Evolutionary conservation across 75 land plant species (phyloP).

Genomic region (Pinus tabuliformis): DNA sequence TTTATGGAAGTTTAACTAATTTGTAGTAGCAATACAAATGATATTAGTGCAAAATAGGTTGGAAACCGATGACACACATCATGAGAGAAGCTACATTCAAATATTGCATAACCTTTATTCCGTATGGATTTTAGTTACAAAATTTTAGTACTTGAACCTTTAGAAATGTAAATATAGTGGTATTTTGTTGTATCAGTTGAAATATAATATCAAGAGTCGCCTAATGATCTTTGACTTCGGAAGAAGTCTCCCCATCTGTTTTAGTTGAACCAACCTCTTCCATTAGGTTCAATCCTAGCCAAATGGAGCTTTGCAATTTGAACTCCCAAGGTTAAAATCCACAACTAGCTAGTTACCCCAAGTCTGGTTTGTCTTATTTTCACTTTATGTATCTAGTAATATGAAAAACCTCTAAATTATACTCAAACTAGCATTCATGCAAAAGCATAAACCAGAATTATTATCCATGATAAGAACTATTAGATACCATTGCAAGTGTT

Average conservation of each 20-base stretch:
- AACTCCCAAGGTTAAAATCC: background rate
- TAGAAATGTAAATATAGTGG: background rate
- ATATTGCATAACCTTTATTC: background rate
- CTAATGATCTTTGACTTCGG: background rate
- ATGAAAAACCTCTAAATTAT: background rate
- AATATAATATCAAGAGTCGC: background rate
- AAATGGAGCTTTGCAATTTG: background rate
- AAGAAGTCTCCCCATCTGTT: background rate
- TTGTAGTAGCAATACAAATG: background rate
- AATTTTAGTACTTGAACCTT: background rate
- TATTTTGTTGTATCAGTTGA: background rate
- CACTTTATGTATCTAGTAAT: background rate
- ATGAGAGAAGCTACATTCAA: background rate
- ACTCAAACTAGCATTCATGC: background rate
- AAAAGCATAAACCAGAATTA: background rate
- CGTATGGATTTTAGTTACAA: background rate
- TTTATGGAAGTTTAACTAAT: background rate
- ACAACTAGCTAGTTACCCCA: background rate
- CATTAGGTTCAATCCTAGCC: background rate
- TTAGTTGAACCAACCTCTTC: background rate
- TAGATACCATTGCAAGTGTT: background rate
- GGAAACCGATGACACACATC: background rate
- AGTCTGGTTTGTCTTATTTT: background rate
- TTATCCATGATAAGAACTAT: background rate
- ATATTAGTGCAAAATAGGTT: background rate